These are phyloP conservation scores for Mycena haematopus DNA, from an alignment of 768 basidiomycete species.

Conservation along the genomic window DNA sequence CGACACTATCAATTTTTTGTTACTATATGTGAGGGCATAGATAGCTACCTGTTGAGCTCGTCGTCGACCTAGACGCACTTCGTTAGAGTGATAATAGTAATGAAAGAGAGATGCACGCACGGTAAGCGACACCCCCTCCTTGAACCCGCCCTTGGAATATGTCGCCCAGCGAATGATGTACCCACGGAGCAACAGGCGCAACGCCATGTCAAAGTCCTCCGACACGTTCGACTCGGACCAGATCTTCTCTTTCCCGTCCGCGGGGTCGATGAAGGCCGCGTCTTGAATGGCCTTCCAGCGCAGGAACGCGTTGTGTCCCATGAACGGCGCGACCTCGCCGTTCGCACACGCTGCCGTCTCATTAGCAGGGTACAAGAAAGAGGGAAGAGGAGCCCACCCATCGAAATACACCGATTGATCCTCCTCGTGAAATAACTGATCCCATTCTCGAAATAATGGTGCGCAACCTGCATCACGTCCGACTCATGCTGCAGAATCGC, in stretches of 20 bases:
- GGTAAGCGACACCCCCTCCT: conserved; percentile 92
- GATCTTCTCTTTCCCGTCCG: conserved; percentile 71
- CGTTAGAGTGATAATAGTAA: neutral
- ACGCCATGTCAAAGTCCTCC: conserved; percentile 85
- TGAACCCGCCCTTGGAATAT: conserved; percentile 84
- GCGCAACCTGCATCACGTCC: conserved; percentile 38
- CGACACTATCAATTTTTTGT: too few relatives aligned
- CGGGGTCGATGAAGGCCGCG: conserved; percentile 72
- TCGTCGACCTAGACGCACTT: conserved; percentile 57
- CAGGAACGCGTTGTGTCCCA: conserved; percentile 88
- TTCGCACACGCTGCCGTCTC: conserved; percentile 79
- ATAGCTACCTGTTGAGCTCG: conserved; percentile 54
- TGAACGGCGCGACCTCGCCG: conserved; percentile 82
- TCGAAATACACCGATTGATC: conserved; percentile 30
- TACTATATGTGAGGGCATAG: too few relatives aligned
- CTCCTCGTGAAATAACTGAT: conserved; percentile 29
- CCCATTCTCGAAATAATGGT: conserved; percentile 84
- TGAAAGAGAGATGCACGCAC: conserved; percentile 34
- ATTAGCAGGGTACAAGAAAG: too few relatives aligned
- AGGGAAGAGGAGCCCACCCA: conserved; percentile 32
- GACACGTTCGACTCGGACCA: conserved; percentile 82
- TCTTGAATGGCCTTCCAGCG: conserved; percentile 90
- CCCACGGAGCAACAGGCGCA: conserved; percentile 64
- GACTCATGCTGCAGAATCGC: conserved; percentile 90
- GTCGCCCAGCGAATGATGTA: conserved; percentile 85